A percentile compares a stretch with the other conserved stretches of the same genome.
phyloP scores from a whole-genome alignment of 192 early-diverging fungal species.

The Coemansia sp. region DNA sequence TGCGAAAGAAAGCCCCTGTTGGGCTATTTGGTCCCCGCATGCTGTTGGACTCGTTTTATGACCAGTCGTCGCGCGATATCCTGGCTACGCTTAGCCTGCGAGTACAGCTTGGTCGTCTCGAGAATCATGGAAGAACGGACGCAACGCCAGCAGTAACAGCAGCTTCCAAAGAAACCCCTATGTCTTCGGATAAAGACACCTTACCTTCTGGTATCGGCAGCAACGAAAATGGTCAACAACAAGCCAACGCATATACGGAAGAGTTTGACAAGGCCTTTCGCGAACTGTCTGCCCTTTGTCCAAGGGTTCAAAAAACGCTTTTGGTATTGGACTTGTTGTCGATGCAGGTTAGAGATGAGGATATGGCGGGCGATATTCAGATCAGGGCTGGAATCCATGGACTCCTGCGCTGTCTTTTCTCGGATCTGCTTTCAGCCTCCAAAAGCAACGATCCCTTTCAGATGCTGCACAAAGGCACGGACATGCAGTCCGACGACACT shows the following conservation, averaged over 20 bases:
- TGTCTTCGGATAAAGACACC: background rate
- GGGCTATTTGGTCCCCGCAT: constrained; percentile 20
- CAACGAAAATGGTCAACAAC: background rate
- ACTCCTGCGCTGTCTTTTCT: constrained; percentile 28
- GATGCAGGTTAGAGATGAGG: constrained; percentile 14
- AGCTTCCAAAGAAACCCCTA: background rate
- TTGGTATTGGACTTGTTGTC: constrained; percentile 26
- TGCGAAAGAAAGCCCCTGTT: background rate
- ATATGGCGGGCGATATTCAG: constrained; percentile 20
- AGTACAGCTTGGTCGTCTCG: constrained; percentile 21
- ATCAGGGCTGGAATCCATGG: constrained; percentile 23
- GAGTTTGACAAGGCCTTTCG: constrained; percentile 13
- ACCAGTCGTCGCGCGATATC: constrained; percentile 34
- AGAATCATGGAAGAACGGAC: constrained; percentile 8
- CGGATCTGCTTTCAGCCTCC: constrained; percentile 15
- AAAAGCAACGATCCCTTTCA: background rate
- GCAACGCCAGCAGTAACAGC: background rate
- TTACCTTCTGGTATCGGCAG: background rate
- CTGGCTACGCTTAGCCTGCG: constrained; percentile 27
- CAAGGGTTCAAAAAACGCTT: constrained; percentile 16
- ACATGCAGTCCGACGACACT: background rate
- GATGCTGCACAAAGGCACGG: background rate
- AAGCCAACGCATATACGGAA: background rate
- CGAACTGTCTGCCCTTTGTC: constrained; percentile 22
- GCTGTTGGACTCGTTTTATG: constrained; percentile 44